These are phyloP conservation scores for Hydrangea macrophylla DNA, from an alignment of 148 eudicot genomes.

Conservation along the genomic window DNA sequence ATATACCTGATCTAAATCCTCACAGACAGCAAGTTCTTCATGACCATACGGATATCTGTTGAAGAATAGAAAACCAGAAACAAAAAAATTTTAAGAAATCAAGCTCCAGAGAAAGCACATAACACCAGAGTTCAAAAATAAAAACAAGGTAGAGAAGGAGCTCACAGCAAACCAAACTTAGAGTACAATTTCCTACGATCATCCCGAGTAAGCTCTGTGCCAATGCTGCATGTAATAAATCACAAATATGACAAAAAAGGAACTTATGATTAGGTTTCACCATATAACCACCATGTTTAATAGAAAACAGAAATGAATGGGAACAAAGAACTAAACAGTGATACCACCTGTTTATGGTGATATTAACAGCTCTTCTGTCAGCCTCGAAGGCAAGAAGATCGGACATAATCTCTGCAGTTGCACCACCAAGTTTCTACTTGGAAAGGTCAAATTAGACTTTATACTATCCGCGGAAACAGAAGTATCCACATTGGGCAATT, in stretches of 20 bases:
- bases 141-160: background rate
- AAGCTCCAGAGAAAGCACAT: slow-evolving; percentile 13
- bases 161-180: slow-evolving; percentile 76
- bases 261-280: background rate
- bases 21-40: slow-evolving; percentile 78
- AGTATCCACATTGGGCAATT: background rate
- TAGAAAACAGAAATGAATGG: background rate
- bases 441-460: slow-evolving; percentile 16
- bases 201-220: slow-evolving; percentile 98
- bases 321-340: background rate
- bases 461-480: background rate
- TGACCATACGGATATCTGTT: slow-evolving; percentile 77
- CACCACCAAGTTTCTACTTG: slow-evolving; percentile 93
- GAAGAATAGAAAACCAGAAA: background rate
- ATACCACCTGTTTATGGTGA: slow-evolving; percentile 80
- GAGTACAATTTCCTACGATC: slow-evolving; percentile 85
- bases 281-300: background rate
- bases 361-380: slow-evolving; percentile 98
- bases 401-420: slow-evolving; percentile 97
- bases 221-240: slow-evolving; percentile 54
- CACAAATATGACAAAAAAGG: slow-evolving; percentile 5
- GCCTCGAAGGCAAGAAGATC: slow-evolving; percentile 98
- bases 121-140: background rate
- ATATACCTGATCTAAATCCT: slow-evolving; percentile 86
- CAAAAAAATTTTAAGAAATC: background rate